Base-by-base conservation (phyloP, 2,329 filamentous ascomycete species). In the Aspergillus sp. region DNA sequence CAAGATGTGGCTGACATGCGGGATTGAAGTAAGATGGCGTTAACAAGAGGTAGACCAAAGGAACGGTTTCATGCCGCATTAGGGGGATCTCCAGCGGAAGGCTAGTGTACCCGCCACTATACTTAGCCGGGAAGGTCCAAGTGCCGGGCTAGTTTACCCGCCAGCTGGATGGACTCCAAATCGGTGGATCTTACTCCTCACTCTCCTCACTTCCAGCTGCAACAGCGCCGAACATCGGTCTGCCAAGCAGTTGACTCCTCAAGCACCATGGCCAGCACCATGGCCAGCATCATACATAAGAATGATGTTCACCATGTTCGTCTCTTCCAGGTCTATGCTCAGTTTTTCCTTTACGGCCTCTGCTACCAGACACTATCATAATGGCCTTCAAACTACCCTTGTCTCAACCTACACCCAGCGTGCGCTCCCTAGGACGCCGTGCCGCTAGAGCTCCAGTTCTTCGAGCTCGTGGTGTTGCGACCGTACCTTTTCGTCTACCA, bases 401-500 rank as follows among this genome's bases (percentile, higher is more conserved):
- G 38, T 55, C 39, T 30, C 53, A 55, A n/a, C n/a, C 53, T 19
- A 39, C 57, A 4, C 41, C 57, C 6, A 38, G 50, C 41, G 6
- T 52, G 30, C 39, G 61, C 51, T 15, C 58, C 51, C 27, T 52
- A 53, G 60, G 64, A n/a, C 65, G 62, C 21, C 54, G 61, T 17
- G 38, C 59, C 27, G 44, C 61, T 2, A 52, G 54, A n/a, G n/a
- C 42, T 23, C 11, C 48, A 5, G 21, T 30, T 66, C 13, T 62
- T 59, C 53, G 61, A 36, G 57, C 41, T 10, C 69, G 71, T 8
- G 55, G 59, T 38, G 69, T 70, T 50, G 65, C 70, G 2, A 74
- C 72, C 1, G 58, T 65, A 2, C 72, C 72, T 17, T 74, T 73
- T 58, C 63, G 67, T 41, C 70, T 74, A 7, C 72, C 72, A 3